Conservation (phyloP, 2,329 filamentous ascomycete species). For the Aspergillus amoenus region DNA sequence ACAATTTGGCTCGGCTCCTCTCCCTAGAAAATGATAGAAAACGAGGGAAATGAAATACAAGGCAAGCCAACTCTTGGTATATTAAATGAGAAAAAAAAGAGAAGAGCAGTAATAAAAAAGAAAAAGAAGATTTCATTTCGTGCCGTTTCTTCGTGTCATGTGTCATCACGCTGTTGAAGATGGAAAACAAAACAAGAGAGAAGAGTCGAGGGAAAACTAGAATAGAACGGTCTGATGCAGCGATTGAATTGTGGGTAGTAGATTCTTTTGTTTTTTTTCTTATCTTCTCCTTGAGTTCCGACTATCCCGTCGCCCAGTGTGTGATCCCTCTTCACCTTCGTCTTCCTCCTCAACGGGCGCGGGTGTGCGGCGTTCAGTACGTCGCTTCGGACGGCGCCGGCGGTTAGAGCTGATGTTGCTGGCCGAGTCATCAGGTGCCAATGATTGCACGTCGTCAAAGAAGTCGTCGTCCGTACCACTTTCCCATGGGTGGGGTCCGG, state of each 20-base stretch:
- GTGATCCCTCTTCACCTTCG: constrained; percentile 35
- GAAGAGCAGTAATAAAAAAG: too few species aligned
- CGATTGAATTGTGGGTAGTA: not conserved
- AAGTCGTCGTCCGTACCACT: constrained; percentile 46
- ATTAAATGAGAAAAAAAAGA: not conserved
- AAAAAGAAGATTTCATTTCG: not conserved
- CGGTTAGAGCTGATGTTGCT: constrained; percentile 51
- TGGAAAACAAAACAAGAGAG: not conserved
- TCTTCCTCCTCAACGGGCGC: constrained; percentile 50
- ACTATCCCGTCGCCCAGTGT: constrained; percentile 21
- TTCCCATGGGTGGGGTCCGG: constrained; percentile 40
- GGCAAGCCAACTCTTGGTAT: not conserved
- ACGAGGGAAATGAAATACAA: not conserved
- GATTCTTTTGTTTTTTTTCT: not conserved
- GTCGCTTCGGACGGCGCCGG: constrained; percentile 45
- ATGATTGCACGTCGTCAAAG: constrained; percentile 44
- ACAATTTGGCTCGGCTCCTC: too few species aligned
- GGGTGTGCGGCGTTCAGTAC: constrained; percentile 50
- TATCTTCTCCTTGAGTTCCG: constrained; percentile 24
- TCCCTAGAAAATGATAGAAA: too few species aligned
- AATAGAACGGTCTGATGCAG: not conserved
- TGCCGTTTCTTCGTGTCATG: not conserved
- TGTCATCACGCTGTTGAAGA: constrained; percentile 1
- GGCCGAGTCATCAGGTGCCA: constrained; percentile 50
- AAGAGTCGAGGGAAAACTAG: not conserved